Base-by-base conservation (phyloP, 2,329 filamentous ascomycete genomes). In the Claviceps humidiphila region DNA sequence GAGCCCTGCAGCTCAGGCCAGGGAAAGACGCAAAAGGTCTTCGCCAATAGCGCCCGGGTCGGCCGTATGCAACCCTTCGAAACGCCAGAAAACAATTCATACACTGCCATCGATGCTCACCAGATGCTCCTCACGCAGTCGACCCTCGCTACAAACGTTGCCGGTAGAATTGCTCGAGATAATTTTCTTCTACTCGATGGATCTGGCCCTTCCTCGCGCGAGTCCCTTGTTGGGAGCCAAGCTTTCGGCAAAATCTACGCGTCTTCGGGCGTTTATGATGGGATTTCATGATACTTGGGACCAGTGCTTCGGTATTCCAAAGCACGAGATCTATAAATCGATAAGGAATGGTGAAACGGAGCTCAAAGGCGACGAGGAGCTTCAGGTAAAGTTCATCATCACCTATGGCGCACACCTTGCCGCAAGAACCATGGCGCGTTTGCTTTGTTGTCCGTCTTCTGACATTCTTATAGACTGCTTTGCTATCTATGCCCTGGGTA, bases 81-180 rank as follows among this genome's bases (percentile, higher is more conserved):
- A 42, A 14, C 40, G 51, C 16, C 62, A 61, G 34, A 65, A 61
- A 55, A 59, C 58, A 51, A 64, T 59, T 45, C 61, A 58, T 20
- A 63, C 63, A 0, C 55, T 69, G 8, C 58, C 60, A 9, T 57
- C 59, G n/a, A 62, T 68, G 41, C 56, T 66, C 20, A 59, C 63
- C 24, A 53, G 57, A 7, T 62, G 64, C 45, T 52, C 60, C n/a
- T 52, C 56, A 11, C 62, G 61, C 20, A 57, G 51, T 26, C 61
- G 62, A 16, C 51, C 58, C 4, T 60, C 46, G 13, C 58, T 70
- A 20, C 62, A 69, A 49, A 58, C 59, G 34, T 63, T 81, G 8
- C 78, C 78, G 0, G 60, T 71, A 6, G 78, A 81, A 60, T 65
- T 81, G 26, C 68, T 81, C 11, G 75, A 80, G 59, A 66, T 56